Evolutionary conservation across 768 basidiomycete genomes (phyloP), one percentile per base, ranked within the genome.

Genomic region (Erythrobasidium yunnanense): DNA sequence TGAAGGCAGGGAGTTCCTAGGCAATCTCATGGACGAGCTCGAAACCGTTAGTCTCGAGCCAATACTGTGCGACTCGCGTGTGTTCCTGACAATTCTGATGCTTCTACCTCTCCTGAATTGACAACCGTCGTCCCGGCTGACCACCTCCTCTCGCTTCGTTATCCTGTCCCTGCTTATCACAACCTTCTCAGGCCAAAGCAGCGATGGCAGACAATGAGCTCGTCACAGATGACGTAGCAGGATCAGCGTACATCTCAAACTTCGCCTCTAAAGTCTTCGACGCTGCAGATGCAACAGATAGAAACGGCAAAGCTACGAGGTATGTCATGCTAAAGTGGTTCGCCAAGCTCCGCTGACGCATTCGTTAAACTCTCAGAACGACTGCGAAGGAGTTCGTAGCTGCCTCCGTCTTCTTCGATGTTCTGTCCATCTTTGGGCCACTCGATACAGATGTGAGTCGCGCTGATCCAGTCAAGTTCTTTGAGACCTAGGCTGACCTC

Each of bases 371-470:
- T n/a, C n/a, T n/a, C 71, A 92, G 90, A 74, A 81, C 83, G 20
- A 97, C 92, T 0, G 90, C 93, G 3, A 87, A 87, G 74, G 93
- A 92, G 76, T 97, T 97, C 75, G 80, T 96, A 2, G 93, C 90
- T 15, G 90, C 93, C 32, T 86, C 90, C 56, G 89, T 90, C 75
- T 97, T 97, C 77, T 83, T 97, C 49, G 91, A 99, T 76, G 80
- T 95, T 29, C 81, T 96, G 57, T 83, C 81, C 53, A 81, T 84
- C 3, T 92, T 93, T 73, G 84, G 83, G 35, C 81, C 83, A 69
- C 70, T 77, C 5, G 80, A 83, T 52, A 82, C 4, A 70, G 79
- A 82, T 52, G 87, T 85, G 74, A 25, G 83, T 72, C 13, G 17
- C 51, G 6, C 70, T 25, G 32, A 29, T 17, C 65, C 52, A 13